These are phyloP conservation scores for Suillus occidentalis DNA, from an alignment of 768 basidiomycete genomes.

Conservation along the genomic window DNA sequence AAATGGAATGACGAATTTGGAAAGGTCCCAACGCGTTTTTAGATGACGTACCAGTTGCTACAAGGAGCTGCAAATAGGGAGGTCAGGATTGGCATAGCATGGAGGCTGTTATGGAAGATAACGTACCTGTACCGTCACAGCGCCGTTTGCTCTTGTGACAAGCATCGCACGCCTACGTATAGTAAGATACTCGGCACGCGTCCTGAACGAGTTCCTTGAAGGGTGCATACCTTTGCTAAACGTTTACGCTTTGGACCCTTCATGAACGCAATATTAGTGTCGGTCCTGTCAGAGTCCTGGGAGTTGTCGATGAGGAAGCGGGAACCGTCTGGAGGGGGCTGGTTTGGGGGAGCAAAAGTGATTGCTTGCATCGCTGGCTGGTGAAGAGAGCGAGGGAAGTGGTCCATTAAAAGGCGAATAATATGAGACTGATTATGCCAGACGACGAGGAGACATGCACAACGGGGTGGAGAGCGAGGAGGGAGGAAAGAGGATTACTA, in stretches of 20 bases:
- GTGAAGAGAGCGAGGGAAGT: slow-evolving; percentile 25
- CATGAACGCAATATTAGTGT: slow-evolving; percentile 42
- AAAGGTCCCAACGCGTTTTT: background rate
- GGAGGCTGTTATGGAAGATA: slow-evolving; percentile 10
- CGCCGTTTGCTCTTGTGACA: slow-evolving; percentile 85
- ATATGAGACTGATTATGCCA: background rate
- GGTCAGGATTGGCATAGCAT: slow-evolving; percentile 8
- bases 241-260: slow-evolving; percentile 56
- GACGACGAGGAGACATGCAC: slow-evolving; percentile 4
- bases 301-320: slow-evolving; percentile 21
- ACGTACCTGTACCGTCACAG: slow-evolving; percentile 77
- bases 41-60: slow-evolving; percentile 65
- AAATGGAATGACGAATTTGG: slow-evolving; percentile 9
- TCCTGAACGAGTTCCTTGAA: background rate
- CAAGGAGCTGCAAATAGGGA: slow-evolving; percentile 56
- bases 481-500: background rate
- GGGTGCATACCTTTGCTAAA: slow-evolving; percentile 44
- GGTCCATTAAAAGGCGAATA: slow-evolving; percentile 33
- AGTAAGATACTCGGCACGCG: background rate
- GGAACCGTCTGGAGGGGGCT: slow-evolving; percentile 20
- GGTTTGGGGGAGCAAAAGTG: slow-evolving; percentile 23
- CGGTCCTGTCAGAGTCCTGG: slow-evolving; percentile 28
- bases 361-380: slow-evolving; percentile 20
- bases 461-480: background rate
- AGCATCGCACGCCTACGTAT: slow-evolving; percentile 66